These are phyloP conservation scores for Teratosphaeria nubilosa DNA, from an alignment of 2,329 filamentous ascomycete genomes.

Conservation along the genomic window DNA sequence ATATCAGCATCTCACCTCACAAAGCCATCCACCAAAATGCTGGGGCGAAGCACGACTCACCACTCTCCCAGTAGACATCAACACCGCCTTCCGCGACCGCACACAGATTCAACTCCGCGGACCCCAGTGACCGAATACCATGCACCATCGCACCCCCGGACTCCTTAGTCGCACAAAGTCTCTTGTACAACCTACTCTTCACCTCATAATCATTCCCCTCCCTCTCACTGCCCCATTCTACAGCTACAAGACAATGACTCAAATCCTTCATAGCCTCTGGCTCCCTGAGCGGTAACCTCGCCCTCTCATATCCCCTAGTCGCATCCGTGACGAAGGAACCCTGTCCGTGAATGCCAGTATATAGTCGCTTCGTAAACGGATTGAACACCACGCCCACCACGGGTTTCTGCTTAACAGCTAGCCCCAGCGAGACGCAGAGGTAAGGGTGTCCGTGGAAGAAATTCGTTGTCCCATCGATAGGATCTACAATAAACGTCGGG, in stretches of 20 bases:
- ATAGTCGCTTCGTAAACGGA: conserved; percentile 61
- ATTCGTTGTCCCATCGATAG: conserved; percentile 75
- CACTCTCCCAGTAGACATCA: conserved; percentile 67
- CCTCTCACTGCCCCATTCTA: conserved; percentile 65
- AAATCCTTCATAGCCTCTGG: conserved; percentile 48
- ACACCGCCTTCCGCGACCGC: conserved; percentile 60
- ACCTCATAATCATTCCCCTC: conserved; percentile 58
- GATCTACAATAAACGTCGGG: conserved; percentile 72
- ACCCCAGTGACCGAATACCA: conserved; percentile 58
- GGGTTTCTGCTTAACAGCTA: conserved; percentile 53
- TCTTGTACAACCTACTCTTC: conserved; percentile 57
- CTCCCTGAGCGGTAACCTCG: conserved; percentile 33
- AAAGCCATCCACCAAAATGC: no score
- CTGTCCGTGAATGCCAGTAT: conserved; percentile 56
- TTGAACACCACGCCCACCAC: conserved; percentile 70
- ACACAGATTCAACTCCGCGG: conserved; percentile 66
- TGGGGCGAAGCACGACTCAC: neutral
- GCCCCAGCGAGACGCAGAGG: conserved; percentile 67
- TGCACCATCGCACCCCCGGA: conserved; percentile 61
- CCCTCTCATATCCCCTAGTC: neutral
- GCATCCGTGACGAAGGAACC: conserved; percentile 46
- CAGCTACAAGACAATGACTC: conserved; percentile 53
- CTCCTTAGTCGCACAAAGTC: conserved; percentile 35
- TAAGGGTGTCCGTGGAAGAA: conserved; percentile 68
- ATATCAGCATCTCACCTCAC: no score